These are phyloP conservation scores for Polytrichum formosum DNA, from an alignment of 225 moss, liverwort and hornwort genomes.

Conservation along the genomic window DNA sequence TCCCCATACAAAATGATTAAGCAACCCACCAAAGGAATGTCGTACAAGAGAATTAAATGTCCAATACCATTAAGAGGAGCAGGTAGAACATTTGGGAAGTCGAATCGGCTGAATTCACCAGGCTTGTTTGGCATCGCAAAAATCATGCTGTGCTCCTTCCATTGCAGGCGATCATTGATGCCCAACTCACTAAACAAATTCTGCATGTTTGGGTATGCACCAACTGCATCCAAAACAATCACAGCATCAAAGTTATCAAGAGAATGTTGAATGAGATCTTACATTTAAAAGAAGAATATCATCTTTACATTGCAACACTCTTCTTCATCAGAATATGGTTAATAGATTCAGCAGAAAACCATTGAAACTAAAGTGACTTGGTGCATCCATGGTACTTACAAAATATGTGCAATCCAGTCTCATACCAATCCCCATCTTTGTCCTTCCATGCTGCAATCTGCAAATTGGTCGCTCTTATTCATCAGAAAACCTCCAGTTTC, in stretches of 20 bases:
- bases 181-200: constrained; percentile 94
- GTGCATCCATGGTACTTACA: constrained; percentile 38
- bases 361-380: too few species aligned
- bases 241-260: neutral
- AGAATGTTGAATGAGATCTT: neutral
- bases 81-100: constrained; percentile 77
- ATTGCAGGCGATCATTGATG: constrained; percentile 91
- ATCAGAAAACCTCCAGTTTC: too few species aligned
- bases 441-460: constrained; percentile 99
- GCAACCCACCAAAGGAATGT: neutral
- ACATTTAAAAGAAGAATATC: too few species aligned
- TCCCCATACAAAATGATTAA: neutral
- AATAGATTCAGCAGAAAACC: too few species aligned
- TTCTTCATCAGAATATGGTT: too few species aligned
- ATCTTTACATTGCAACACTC: too few species aligned
- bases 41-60: neutral
- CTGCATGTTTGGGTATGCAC: constrained; percentile 93
- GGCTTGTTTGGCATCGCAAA: constrained; percentile 95
- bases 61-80: constrained; percentile 83
- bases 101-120: constrained; percentile 94
- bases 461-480: constrained; percentile 10
- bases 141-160: constrained; percentile 99
- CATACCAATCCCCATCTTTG: constrained; percentile 97
- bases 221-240: constrained; percentile 49
- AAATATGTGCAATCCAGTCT: constrained; percentile 92